These are phyloP conservation scores for Penicillium cataractarum DNA, from an alignment of 495 filamentous ascomycete species.

Conservation along the genomic window DNA sequence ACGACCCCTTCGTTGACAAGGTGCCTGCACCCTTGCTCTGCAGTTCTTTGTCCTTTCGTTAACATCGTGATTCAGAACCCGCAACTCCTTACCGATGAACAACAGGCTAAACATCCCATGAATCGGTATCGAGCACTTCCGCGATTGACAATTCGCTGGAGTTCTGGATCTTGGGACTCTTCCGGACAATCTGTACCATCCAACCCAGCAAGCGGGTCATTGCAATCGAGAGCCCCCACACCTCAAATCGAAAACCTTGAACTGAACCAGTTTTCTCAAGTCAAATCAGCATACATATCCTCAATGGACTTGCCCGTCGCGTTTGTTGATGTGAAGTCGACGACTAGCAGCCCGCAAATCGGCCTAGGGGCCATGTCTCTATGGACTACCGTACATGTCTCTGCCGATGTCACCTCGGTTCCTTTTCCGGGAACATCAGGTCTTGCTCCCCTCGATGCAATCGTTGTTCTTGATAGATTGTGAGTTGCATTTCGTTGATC, in stretches of 20 bases:
- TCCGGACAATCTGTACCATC: conserved; percentile 5
- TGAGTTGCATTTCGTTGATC: conserved; percentile 8
- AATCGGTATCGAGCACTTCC: neutral
- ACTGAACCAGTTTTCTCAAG: neutral
- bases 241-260: neutral
- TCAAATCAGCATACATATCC: conserved; percentile 4
- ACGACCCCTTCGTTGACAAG: conserved; percentile 27
- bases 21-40: conserved; percentile 9
- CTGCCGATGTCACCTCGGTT: conserved; percentile 27
- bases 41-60: neutral
- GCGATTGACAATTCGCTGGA: conserved; percentile 24
- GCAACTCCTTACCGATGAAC: neutral
- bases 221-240: neutral
- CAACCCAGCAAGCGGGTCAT: neutral
- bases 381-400: conserved; percentile 29
- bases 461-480: conserved; percentile 32
- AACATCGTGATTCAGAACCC: neutral
- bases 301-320: conserved; percentile 28
- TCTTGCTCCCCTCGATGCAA: conserved; percentile 27
- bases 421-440: conserved; percentile 16
- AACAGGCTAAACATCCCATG: neutral
- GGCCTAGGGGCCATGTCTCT: conserved; percentile 18
- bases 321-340: conserved; percentile 25
- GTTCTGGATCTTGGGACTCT: conserved; percentile 28
- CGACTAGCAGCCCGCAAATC: conserved; percentile 16